Percentiles rank a stretch among this genome's conserved stretches.
Evolutionary conservation across 805 yeast genomes (phyloP).

Genomic region (Tanozyma kutaoensis): DNA sequence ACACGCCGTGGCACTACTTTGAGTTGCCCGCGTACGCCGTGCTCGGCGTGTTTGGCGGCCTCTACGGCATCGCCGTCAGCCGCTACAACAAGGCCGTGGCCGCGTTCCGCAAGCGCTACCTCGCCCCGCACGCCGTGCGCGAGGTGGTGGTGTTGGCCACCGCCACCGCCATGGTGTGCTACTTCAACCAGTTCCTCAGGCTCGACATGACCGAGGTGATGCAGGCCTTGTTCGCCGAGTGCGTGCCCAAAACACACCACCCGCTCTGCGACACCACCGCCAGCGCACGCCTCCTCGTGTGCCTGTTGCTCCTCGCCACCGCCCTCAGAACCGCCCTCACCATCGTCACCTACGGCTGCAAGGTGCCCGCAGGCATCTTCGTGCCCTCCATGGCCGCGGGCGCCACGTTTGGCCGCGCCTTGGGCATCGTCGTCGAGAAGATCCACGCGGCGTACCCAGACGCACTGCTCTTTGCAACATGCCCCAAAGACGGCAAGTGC

Average conservation of each 20-base stretch:
- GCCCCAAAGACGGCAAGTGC: conserved; percentile 30
- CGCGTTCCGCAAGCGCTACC: conserved; percentile 59
- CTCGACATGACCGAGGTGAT: conserved; percentile 93
- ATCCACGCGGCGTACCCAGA: conserved; percentile 17
- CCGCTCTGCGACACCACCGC: conserved; percentile 20
- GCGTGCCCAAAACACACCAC: conserved; percentile 36
- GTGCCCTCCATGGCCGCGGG: conserved; percentile 97
- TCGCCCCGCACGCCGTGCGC: conserved; percentile 42
- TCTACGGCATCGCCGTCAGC: conserved; percentile 70
- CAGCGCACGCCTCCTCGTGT: conserved; percentile 19
- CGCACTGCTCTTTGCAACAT: conserved; percentile 18
- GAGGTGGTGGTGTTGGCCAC: conserved; percentile 62
- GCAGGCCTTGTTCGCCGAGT: conserved; percentile 81
- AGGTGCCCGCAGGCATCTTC: conserved; percentile 95
- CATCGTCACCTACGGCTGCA: conserved; percentile 79
- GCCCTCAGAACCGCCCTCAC: conserved; percentile 57
- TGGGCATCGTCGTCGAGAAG: conserved; percentile 61
- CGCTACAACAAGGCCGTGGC: conserved; percentile 67
- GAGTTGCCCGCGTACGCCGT: conserved; percentile 73
- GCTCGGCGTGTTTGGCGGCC: conserved; percentile 83
- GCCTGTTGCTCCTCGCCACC: conserved; percentile 57
- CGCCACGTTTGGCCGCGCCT: conserved; percentile 81
- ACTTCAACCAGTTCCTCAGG: conserved; percentile 68
- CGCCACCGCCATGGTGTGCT: conserved; percentile 65
- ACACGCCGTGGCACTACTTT: conserved; percentile 72